Evolutionary conservation across 345 rosid species (phyloP).

Genomic region (Populus deltoides): DNA sequence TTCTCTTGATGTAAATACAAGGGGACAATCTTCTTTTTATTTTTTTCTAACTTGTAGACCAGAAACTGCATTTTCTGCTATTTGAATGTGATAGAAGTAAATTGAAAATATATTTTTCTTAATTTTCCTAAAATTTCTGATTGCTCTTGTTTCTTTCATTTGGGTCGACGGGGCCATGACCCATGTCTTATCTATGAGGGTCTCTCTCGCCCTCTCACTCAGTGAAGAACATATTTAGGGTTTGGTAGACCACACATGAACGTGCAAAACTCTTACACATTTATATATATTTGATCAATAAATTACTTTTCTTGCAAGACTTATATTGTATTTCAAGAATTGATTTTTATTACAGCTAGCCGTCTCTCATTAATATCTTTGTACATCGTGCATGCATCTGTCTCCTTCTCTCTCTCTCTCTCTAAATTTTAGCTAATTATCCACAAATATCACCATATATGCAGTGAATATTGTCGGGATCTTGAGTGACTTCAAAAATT

Average conservation of each 20-base stretch:
- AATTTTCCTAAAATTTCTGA: background rate
- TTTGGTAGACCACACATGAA: slow-evolving; percentile 34
- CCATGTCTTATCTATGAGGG: background rate
- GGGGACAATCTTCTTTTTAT: background rate
- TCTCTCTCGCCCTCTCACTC: background rate
- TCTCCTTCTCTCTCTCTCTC: background rate
- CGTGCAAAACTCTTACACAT: slow-evolving; percentile 9
- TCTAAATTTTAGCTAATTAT: too few species aligned
- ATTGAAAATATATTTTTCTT: too few species aligned
- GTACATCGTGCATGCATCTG: background rate
- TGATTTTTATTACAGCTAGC: background rate
- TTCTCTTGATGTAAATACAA: slow-evolving; percentile 17
- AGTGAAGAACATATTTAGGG: slow-evolving; percentile 1
- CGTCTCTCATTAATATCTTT: slow-evolving; percentile 8
- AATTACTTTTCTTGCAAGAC: slow-evolving; percentile 40
- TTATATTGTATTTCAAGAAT: slow-evolving; percentile 2
- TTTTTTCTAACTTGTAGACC: background rate
- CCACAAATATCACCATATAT: too few species aligned
- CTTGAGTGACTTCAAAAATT: too few species aligned
- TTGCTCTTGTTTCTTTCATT: background rate
- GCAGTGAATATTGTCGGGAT: too few species aligned
- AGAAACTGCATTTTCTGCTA: background rate
- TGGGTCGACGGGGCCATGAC: background rate
- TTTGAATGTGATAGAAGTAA: background rate
- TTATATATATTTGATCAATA: background rate